Evolutionary conservation across 148 eudicot genomes (phyloP).

Genomic region (Cornus florida): DNA sequence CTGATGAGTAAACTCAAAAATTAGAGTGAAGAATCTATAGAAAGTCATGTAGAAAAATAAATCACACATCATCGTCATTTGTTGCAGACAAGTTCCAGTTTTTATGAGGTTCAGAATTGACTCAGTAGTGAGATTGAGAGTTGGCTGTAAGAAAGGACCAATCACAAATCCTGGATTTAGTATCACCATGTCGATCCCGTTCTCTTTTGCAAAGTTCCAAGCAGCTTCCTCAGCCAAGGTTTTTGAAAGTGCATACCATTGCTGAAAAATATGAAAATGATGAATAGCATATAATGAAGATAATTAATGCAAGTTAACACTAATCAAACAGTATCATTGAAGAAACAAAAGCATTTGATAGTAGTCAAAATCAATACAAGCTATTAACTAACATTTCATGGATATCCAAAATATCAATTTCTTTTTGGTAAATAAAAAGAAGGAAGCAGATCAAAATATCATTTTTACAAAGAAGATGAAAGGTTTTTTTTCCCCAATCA

Average conservation of each 20-base stretch:
- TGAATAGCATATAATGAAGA: background rate
- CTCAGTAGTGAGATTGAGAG: conserved; percentile 18
- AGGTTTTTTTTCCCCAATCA: too few species aligned
- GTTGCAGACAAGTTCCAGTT: conserved; percentile 26
- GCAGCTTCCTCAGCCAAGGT: conserved; percentile 50
- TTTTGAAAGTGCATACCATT: conserved; percentile 38
- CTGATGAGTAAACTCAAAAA: background rate
- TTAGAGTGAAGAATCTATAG: background rate
- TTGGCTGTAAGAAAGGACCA: conserved; percentile 49
- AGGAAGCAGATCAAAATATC: too few species aligned
- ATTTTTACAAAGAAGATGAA: too few species aligned
- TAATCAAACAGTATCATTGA: background rate
- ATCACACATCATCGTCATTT: background rate
- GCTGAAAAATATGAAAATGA: conserved; percentile 10
- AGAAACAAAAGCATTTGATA: background rate
- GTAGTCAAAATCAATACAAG: background rate
- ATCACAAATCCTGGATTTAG: conserved; percentile 39
- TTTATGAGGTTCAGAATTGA: conserved; percentile 22
- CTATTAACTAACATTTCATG: background rate
- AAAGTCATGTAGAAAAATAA: background rate
- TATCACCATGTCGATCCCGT: conserved; percentile 37
- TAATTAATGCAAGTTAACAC: background rate
- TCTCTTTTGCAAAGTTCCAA: conserved; percentile 42
- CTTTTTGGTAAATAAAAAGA: too few species aligned
- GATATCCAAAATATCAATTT: background rate